phyloP scores from a whole-genome alignment of 805 yeast genomes.

The Candida gorgasii region DNA sequence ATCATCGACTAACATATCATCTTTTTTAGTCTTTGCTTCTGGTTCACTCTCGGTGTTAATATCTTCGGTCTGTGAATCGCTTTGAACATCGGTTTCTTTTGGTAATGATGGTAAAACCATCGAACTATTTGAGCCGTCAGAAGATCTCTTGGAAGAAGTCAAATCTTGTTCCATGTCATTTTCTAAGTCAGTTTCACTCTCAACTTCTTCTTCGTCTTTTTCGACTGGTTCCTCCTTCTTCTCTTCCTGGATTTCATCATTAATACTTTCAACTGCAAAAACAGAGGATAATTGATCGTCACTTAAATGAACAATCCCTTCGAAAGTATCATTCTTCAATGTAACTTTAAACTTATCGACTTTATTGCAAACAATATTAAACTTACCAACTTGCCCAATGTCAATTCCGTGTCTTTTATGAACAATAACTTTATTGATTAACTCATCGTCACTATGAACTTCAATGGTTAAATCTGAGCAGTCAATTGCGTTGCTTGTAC shows the following conservation, averaged over 20 bases:
- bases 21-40: conserved; percentile 20
- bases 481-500: conserved; percentile 24
- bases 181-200: conserved; percentile 1
- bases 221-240: neutral
- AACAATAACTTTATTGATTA: conserved; percentile 27
- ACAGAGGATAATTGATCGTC: conserved; percentile 10
- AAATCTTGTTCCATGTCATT: neutral
- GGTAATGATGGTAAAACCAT: conserved; percentile 34
- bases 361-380: conserved; percentile 32
- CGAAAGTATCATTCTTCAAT: conserved; percentile 22
- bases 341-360: conserved; percentile 34
- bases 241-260: neutral
- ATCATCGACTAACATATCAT: conserved; percentile 17
- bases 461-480: conserved; percentile 32
- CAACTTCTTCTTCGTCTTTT: neutral
- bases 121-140: conserved; percentile 22
- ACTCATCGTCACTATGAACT: conserved; percentile 25
- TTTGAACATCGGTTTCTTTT: conserved; percentile 21
- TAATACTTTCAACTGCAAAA: conserved; percentile 5
- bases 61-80: conserved; percentile 4
- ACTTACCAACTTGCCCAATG: conserved; percentile 31
- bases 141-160: neutral
- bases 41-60: conserved; percentile 28
- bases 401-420: conserved; percentile 33
- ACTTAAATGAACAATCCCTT: conserved; percentile 12